Evolutionary conservation across 805 yeast species (phyloP).

Genomic region (Hanseniaspora thailandica): DNA sequence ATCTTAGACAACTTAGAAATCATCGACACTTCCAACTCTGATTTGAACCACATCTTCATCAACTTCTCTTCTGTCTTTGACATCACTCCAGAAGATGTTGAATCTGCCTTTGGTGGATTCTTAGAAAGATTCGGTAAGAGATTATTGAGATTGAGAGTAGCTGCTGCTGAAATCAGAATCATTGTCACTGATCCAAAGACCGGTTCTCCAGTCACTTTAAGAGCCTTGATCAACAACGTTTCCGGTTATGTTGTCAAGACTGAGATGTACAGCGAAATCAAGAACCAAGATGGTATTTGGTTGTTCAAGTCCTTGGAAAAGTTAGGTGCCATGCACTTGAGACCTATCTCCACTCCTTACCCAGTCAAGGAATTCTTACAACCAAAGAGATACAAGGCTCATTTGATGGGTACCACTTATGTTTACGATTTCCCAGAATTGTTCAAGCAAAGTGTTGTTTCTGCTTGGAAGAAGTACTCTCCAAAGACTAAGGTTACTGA

Average conservation of each 20-base stretch:
- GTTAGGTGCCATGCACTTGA: slow-evolving; percentile 95
- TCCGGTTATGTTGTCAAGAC: slow-evolving; percentile 95
- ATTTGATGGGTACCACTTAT: slow-evolving; percentile 93
- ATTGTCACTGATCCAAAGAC: slow-evolving; percentile 82
- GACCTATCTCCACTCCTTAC: slow-evolving; percentile 90
- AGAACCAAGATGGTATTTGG: slow-evolving; percentile 89
- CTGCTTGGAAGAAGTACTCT: slow-evolving; percentile 69
- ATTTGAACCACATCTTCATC: slow-evolving; percentile 91
- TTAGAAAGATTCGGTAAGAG: slow-evolving; percentile 94
- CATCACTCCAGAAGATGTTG: slow-evolving; percentile 89
- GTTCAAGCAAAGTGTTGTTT: slow-evolving; percentile 80
- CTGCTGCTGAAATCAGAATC: slow-evolving; percentile 94
- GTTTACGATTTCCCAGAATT: slow-evolving; percentile 98
- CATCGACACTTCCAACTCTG: slow-evolving; percentile 87
- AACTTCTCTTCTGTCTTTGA: slow-evolving; percentile 94
- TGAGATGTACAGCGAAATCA: slow-evolving; percentile 87
- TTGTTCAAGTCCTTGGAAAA: slow-evolving; percentile 88
- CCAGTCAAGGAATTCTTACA: slow-evolving; percentile 97
- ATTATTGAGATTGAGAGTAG: slow-evolving; percentile 89
- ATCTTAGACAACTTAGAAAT: slow-evolving; percentile 90
- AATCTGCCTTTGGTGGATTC: slow-evolving; percentile 95
- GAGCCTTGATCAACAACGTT: slow-evolving; percentile 93
- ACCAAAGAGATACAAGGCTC: slow-evolving; percentile 98
- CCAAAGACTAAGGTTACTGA: slow-evolving; percentile 52
- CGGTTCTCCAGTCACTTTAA: slow-evolving; percentile 85